Evolutionary conservation across 192 early-diverging fungal species (phyloP).

Genomic region (Rhizophagus sp.): DNA sequence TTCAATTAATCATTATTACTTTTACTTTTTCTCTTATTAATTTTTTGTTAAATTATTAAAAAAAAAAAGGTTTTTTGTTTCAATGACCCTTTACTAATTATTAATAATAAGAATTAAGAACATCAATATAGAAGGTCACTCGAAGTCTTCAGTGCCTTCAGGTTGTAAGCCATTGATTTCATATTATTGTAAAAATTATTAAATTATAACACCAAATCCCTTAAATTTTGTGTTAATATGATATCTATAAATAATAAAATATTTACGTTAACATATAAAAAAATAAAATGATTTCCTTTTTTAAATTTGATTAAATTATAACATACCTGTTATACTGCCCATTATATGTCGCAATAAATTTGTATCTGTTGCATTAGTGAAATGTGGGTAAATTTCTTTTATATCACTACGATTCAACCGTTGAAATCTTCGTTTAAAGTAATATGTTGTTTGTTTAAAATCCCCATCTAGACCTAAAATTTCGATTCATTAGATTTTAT

Average conservation of each 20-base stretch:
- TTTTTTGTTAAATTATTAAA: no score
- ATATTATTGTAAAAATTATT: background rate
- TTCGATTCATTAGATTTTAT: background rate
- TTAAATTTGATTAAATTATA: background rate
- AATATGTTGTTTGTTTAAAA: constrained; percentile 72
- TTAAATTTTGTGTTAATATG: constrained; percentile 18
- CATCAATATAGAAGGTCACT: no score
- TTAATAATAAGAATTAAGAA: no score
- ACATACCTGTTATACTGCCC: constrained; percentile 82
- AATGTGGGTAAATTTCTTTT: constrained; percentile 87
- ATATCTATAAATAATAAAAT: background rate
- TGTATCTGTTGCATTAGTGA: constrained; percentile 86
- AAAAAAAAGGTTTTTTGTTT: no score
- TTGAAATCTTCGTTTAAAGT: constrained; percentile 80
- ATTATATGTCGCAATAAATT: constrained; percentile 86
- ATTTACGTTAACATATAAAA: background rate
- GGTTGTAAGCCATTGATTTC: background rate
- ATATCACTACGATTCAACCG: constrained; percentile 71
- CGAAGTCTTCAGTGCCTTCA: no score
- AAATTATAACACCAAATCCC: constrained; percentile 2
- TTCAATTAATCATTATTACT: no score
- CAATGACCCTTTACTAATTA: no score
- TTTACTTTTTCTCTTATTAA: no score
- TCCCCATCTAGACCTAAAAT: constrained; percentile 37
- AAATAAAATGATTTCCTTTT: background rate